phyloP scores from a whole-genome alignment of 2,329 filamentous ascomycete genomes.

The Diaporthe nobilis region DNA sequence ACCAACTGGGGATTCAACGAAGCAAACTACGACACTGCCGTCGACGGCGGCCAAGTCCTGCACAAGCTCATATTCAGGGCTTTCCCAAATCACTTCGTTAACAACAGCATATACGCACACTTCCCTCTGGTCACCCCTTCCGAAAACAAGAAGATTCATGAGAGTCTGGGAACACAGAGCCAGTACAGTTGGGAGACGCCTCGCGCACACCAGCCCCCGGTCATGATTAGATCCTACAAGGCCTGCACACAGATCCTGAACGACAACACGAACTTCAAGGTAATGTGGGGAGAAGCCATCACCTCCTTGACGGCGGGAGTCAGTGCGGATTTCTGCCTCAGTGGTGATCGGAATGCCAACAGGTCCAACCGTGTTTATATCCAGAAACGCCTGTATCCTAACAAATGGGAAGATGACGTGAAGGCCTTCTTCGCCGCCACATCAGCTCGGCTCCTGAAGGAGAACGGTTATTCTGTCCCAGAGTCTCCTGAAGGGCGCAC shows the following conservation, averaged over 20 bases:
- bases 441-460: not conserved
- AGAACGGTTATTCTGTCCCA: not conserved
- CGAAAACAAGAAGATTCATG: constrained; percentile 73
- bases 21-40: constrained; percentile 54
- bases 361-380: not conserved
- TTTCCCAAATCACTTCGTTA: constrained; percentile 59
- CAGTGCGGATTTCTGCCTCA: constrained; percentile 5
- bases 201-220: constrained; percentile 56
- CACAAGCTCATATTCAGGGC: constrained; percentile 63
- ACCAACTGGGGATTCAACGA: constrained; percentile 62
- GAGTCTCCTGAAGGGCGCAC: constrained; percentile 59
- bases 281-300: constrained; percentile 70
- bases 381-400: not conserved
- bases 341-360: constrained; percentile 9
- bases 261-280: constrained; percentile 68
- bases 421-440: constrained; percentile 13
- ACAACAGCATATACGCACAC: constrained; percentile 73
- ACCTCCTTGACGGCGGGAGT: constrained; percentile 58
- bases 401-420: not conserved
- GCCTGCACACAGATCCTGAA: constrained; percentile 64
- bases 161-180: constrained; percentile 66
- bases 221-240: constrained; percentile 68
- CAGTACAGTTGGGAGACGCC: constrained; percentile 73
- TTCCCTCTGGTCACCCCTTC: constrained; percentile 59
- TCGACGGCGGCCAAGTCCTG: constrained; percentile 58